Percentiles rank a stretch among this genome's conserved stretches.
phyloP scores from a whole-genome alignment of 805 yeast species.

The Danielia reshetovae region DNA sequence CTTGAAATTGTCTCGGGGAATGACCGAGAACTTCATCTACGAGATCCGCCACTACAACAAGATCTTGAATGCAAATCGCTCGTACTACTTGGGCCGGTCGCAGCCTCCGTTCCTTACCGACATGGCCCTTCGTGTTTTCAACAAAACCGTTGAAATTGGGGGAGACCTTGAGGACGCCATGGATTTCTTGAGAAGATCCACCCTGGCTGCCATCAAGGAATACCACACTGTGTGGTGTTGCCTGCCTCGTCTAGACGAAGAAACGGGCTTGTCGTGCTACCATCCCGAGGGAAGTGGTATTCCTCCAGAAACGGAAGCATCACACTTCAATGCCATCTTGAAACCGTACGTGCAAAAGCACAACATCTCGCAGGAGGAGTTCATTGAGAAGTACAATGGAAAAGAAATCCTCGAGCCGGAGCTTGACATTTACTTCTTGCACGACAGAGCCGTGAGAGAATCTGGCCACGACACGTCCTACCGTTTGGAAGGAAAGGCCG shows the following conservation, averaged over 20 bases:
- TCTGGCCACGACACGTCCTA: constrained; percentile 95
- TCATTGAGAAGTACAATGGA: constrained; percentile 58
- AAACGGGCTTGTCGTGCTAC: constrained; percentile 80
- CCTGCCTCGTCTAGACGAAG: constrained; percentile 66
- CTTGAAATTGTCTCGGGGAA: constrained; percentile 73
- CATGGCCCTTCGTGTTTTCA: constrained; percentile 71
- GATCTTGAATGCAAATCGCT: constrained; percentile 88
- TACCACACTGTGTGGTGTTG: constrained; percentile 77
- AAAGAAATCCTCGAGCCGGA: constrained; percentile 67
- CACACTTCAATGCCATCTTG: constrained; percentile 76
- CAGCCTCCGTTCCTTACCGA: constrained; percentile 97
- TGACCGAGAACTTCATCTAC: constrained; percentile 88
- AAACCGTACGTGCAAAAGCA: constrained; percentile 66
- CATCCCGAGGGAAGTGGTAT: constrained; percentile 90
- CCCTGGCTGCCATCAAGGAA: constrained; percentile 80
- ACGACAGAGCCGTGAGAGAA: constrained; percentile 93
- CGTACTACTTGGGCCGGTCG: constrained; percentile 85
- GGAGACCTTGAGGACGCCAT: constrained; percentile 31
- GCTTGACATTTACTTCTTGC: constrained; percentile 84
- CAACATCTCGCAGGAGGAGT: constrained; percentile 55
- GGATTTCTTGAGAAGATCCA: constrained; percentile 62
- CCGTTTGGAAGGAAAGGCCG: constrained; percentile 86
- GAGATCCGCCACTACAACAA: constrained; percentile 90
- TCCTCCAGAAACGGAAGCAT: constrained; percentile 93
- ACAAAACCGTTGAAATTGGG: constrained; percentile 45